phyloP scores from a whole-genome alignment of 768 basidiomycete genomes.

The Rhodosporidiobolus odoratus region DNA sequence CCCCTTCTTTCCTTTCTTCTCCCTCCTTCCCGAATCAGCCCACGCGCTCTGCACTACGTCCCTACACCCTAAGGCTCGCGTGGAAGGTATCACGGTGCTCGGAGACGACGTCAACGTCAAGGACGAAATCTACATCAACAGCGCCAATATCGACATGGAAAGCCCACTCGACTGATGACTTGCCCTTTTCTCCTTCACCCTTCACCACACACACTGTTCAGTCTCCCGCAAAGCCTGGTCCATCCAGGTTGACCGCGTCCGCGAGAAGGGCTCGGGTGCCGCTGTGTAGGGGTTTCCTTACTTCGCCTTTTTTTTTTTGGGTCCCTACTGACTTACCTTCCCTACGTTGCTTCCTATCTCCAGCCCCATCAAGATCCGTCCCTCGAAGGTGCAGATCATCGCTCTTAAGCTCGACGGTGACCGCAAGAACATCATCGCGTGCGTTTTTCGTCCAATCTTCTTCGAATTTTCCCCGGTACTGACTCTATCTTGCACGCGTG shows the following conservation, averaged over 20 bases:
- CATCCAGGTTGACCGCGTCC: constrained; percentile 94
- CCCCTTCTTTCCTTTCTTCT: neutral
- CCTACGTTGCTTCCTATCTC: neutral
- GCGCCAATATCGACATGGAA: constrained; percentile 41
- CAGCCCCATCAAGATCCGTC: constrained; percentile 82
- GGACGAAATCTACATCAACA: constrained; percentile 52
- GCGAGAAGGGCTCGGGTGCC: constrained; percentile 96
- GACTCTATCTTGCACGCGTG: no score
- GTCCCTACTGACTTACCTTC: neutral
- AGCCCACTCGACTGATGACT: neutral
- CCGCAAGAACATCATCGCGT: constrained; percentile 47
- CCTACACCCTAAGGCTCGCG: neutral
- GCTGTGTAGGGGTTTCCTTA: constrained; percentile 54
- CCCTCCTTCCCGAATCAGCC: neutral
- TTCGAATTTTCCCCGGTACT: no score
- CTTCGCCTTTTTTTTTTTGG: neutral
- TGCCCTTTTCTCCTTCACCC: neutral
- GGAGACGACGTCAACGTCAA: constrained; percentile 53
- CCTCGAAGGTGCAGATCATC: constrained; percentile 91
- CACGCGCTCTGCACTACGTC: neutral
- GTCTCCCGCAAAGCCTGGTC: constrained; percentile 67
- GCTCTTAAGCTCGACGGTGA: constrained; percentile 73
- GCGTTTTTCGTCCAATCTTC: constrained; percentile 11
- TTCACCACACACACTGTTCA: neutral
- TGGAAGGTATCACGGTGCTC: constrained; percentile 47